Evolutionary conservation across 345 rosid genomes (phyloP).

Genomic region (Arabis alpina): DNA sequence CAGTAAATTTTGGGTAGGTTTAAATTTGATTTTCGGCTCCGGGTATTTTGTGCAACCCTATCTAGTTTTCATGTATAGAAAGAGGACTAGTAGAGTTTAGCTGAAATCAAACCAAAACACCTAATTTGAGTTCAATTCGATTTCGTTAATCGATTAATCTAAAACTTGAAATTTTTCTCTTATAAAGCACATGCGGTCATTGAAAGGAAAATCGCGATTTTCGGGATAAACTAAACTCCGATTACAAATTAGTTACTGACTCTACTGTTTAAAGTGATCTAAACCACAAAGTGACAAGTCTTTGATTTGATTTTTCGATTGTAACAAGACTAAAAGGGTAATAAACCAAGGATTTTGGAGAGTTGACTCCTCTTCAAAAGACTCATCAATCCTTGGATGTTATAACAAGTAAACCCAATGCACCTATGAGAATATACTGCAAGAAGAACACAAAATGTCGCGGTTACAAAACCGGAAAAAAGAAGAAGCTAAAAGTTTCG

Average conservation of each 20-base stretch:
- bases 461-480: not conserved
- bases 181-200: too few species aligned
- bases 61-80: too few species aligned
- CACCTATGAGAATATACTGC: slow-evolving; percentile 89
- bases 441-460: slow-evolving; percentile 13
- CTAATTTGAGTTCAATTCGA: too few species aligned
- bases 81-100: too few species aligned
- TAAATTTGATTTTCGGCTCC: too few species aligned
- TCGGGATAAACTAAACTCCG: slow-evolving; percentile 4
- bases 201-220: not conserved
- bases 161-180: not conserved
- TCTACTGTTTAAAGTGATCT: slow-evolving; percentile 32
- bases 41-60: too few species aligned
- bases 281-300: slow-evolving; percentile 37
- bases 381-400: slow-evolving; percentile 84
- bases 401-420: slow-evolving; percentile 82
- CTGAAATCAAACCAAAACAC: too few species aligned
- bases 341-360: slow-evolving; percentile 12
- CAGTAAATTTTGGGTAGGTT: too few species aligned
- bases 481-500: not conserved
- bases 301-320: slow-evolving; percentile 13
- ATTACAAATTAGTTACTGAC: slow-evolving; percentile 36
- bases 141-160: not conserved
- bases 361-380: slow-evolving; percentile 29
- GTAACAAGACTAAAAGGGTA: slow-evolving; percentile 16